Conservation (phyloP, 2,329 filamentous ascomycete species). For the Arthrobotrys megalospora region DNA sequence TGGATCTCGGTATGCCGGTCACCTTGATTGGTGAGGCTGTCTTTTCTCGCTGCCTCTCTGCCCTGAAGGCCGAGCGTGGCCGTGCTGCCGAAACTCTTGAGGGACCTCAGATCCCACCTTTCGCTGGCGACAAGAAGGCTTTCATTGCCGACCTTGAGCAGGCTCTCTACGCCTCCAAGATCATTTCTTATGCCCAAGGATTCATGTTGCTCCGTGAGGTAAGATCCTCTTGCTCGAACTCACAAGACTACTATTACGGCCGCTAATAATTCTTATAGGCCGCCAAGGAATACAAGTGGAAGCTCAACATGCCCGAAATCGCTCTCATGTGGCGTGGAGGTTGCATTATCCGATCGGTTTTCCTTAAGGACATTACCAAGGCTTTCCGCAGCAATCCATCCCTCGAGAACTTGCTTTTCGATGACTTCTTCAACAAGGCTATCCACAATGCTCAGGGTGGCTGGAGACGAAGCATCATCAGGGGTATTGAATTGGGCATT, state of each 20-base stretch:
- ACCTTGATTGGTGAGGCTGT: conserved; percentile 98
- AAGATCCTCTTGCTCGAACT: conserved; percentile 66
- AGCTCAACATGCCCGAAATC: conserved; percentile 99
- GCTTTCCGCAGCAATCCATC: conserved; percentile 95
- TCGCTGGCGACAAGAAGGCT: conserved; percentile 90
- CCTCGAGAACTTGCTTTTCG: conserved; percentile 97
- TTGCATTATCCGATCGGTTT: conserved; percentile 99
- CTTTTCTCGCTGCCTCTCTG: conserved; percentile 92
- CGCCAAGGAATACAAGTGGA: conserved; percentile 96
- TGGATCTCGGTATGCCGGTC: conserved; percentile 98
- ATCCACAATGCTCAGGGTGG: conserved; percentile 96
- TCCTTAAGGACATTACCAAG: conserved; percentile 99
- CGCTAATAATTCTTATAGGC: conserved; percentile 73
- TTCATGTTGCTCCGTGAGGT: conserved; percentile 99
- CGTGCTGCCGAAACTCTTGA: conserved; percentile 84
- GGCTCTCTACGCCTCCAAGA: conserved; percentile 99
- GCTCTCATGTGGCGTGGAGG: conserved; percentile 99
- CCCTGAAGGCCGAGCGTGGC: conserved; percentile 92
- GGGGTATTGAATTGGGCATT: conserved; percentile 93
- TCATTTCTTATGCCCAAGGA: conserved; percentile 99
- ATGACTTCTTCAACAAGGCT: conserved; percentile 99
- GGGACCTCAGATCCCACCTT: conserved; percentile 80
- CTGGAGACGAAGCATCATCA: conserved; percentile 92
- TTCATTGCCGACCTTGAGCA: conserved; percentile 99
- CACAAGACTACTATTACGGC: background rate